phyloP scores from a whole-genome alignment of 202 grass and related monocot genomes.

The Elaeis oleifera region DNA sequence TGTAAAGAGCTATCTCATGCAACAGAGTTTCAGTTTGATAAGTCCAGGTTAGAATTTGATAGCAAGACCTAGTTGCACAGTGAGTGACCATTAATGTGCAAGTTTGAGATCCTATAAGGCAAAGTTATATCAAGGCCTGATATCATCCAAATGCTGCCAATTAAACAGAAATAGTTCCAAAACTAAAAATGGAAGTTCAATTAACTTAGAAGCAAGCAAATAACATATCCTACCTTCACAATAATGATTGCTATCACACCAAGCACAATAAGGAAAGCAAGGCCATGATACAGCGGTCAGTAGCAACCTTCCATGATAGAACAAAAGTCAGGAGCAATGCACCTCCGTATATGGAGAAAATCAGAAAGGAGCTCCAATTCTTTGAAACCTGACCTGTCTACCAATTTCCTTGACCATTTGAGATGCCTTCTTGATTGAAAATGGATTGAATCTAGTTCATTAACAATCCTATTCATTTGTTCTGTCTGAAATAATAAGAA shows the following conservation, averaged over 20 bases:
- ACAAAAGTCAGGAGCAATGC: slow-evolving; percentile 1
- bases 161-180: too few relatives aligned
- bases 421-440: slow-evolving; percentile 91
- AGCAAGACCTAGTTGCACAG: too few relatives aligned
- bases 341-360: background rate
- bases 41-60: too few relatives aligned
- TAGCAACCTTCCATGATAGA: slow-evolving; percentile 63
- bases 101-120: too few relatives aligned
- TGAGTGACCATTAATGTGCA: too few relatives aligned
- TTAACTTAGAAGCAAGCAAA: too few relatives aligned
- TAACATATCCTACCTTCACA: slow-evolving; percentile 56
- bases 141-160: too few relatives aligned
- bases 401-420: slow-evolving; percentile 90
- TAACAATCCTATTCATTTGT: slow-evolving; percentile 91
- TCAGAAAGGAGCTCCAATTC: background rate
- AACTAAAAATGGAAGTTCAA: too few relatives aligned
- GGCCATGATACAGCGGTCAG: slow-evolving; percentile 88
- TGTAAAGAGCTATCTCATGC: too few relatives aligned
- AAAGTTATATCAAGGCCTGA: too few relatives aligned
- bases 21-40: too few relatives aligned
- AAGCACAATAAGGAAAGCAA: slow-evolving; percentile 82
- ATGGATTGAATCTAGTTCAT: slow-evolving; percentile 96
- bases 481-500: slow-evolving; percentile 59
- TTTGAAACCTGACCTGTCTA: slow-evolving; percentile 50
- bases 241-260: slow-evolving; percentile 85